Evolutionary conservation across 1,139 yeast genomes (phyloP), one percentile per base, ranked within the genome.

Genomic region (Blastobotrys illinoisensis): DNA sequence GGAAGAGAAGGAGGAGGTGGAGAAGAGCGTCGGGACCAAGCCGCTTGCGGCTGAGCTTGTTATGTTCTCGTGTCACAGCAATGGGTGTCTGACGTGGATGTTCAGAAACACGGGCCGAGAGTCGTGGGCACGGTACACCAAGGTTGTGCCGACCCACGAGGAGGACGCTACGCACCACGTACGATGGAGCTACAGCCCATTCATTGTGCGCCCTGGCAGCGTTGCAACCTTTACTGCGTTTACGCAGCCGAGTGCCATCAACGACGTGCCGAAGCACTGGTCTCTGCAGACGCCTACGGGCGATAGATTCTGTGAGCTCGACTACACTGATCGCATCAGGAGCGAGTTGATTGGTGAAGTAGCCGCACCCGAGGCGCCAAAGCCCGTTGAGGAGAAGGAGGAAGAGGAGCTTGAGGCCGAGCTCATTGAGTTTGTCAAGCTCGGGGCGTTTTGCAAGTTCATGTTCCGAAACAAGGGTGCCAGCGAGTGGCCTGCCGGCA

Each of bases 61-160:
- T 1, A 51, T 51, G 23, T 53, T 56, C 20, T 44, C 50, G 3
- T 44, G 53, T 26, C 49, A 52, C n/a, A 18, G 48, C n/a, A 53
- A 51, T 20, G 58, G 56, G 5, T 56, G 58, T 21, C 46, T 53
- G 24, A 56, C 53, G 1, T 52, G 56, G 56, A 49, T 45, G 11
- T 52, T 58, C 43, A 51, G 46, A 32, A 59, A 60, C 51, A 55
- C 54, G 9, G 63, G 63, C 18, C 46, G 52, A 18, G 51, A 49
- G 28, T 45, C 59, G 13, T 60, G 63, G 63, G 59, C 60, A 7
- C 50, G 54, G 24, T 61, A 58, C 44, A 57, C 61, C 19, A 40
- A 40, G 44, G 51, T 54, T 18, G 54, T 51, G 9, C 55, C 57
- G 6, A 51, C 50, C 5, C 26, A 18, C 36, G 53, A 47, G 11